Evolutionary conservation across 2,329 filamentous ascomycete species (phyloP), one percentile per base, ranked within the genome.

Genomic region (Fusarium albidum): DNA sequence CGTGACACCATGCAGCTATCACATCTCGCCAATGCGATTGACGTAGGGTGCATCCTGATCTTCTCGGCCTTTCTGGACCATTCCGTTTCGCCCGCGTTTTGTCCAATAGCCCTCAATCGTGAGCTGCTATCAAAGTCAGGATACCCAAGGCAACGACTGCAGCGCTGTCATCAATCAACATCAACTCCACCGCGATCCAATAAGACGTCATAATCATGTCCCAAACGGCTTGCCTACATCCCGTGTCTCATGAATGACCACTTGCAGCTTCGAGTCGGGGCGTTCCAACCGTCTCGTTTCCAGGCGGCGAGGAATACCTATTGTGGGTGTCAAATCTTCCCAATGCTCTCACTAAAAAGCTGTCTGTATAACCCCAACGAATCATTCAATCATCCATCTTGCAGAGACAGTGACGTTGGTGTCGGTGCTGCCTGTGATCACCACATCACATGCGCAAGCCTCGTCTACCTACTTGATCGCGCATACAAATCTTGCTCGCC

Each of bases 61-160:
- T 55, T 55, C 50, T 44, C 41, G 37, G 32, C 33, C 31, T 35
- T 57, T 59, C 57, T 54, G 46, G 35, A 50, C 40, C 39, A 45
- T 59, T 60, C 58, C 47, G 25, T 47, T 51, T 31, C 21, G 25
- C 29, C n/a, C 26, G n/a, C n/a, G 17, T 9, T 9, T 35, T 25
- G 40, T 28, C 58, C 49, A 63, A 58, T 62, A 42, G 47, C 37
- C 17, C 33, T 34, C 14, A n/a, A n/a, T 17, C 31, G 21, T 10
- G n/a, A 46, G 31, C 31, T 26, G 18, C 14, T 41, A 21, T 18
- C 21, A 40, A 40, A 51, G 50, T 57, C 47, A 39, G 47, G 47
- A 57, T 63, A 65, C 47, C 49, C 51, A 66, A 51, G 53, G 46
- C 45, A 55, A 41, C 47, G 51, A 48, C 37, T 32, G 38, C 38